Base-by-base conservation (phyloP, 2,329 filamentous ascomycete genomes). In the Coniochaeta prunicola region DNA sequence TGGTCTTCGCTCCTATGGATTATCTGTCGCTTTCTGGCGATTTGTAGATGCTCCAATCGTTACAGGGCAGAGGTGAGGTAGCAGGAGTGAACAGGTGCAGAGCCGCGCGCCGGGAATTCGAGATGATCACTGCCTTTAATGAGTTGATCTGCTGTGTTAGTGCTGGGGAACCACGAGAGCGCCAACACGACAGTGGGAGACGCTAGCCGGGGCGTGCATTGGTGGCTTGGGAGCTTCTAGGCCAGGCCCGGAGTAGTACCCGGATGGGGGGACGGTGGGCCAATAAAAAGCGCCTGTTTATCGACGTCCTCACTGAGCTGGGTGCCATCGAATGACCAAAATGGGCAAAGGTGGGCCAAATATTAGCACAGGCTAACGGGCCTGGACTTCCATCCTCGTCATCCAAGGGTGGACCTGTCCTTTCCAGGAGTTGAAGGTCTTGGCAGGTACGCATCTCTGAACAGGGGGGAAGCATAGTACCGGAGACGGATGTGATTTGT, bases 91-190 rank as follows among this genome's bases (percentile, higher is more conserved):
- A 21, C 26, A 28, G 45, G 4, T 13, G 45, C 45, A 50, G 45
- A 50, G 45, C 45, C 45, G 53, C 45, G 53, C 30, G 53, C 10
- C 24, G 31, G 24, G 53, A 33, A 21, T 55, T 55, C 53, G 53
- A 55, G 53, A 55, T 55, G 53, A 55, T 55, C 53, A 55, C 53
- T 55, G 26, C 53, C 53, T 55, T 55, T 55, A 55, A 33, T 36
- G 53, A 55, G n/a, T 19, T 21, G 30, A 26, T 33, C 53, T 21
- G 36, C n/a, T 13, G 3, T 15, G 6, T 7, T 3, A 9, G 17
- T 7, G 21, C 53, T 55, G 53, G 53, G 53, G 53, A 9, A 21
- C 53, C 53, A 55, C 30, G 53, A 24, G n/a, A 55, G 53, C 53
- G 33, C 53, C 53, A 31, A 36, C 30, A 55, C 45, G 45, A 50